Evolutionary conservation across 176 grass and related monocot genomes (phyloP).

Genomic region (Oryza australiensis): DNA sequence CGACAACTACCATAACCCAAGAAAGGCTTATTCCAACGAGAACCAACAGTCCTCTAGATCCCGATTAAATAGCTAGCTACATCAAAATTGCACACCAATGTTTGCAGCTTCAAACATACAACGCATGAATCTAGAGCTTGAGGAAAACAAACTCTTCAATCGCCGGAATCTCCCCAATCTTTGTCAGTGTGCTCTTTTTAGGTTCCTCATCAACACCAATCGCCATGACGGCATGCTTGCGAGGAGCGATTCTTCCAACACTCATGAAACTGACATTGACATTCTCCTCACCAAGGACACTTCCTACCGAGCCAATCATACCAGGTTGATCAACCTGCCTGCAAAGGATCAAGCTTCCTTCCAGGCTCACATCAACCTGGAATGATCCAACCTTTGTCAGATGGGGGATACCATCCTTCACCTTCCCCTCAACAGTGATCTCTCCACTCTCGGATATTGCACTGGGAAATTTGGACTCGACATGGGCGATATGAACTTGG

Average conservation of each 20-base stretch:
- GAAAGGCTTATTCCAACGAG: constrained; percentile 42
- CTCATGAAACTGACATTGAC: constrained; percentile 97
- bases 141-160: constrained; percentile 93
- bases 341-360: constrained; percentile 91
- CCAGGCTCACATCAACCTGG: constrained; percentile 76
- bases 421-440: constrained; percentile 64
- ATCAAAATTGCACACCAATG: constrained; percentile 52
- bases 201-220: constrained; percentile 83
- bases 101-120: constrained; percentile 28
- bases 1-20: neutral
- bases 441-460: constrained; percentile 56
- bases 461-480: constrained; percentile 77
- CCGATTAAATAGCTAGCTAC: constrained; percentile 43
- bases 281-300: constrained; percentile 71
- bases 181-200: constrained; percentile 53
- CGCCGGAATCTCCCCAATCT: constrained; percentile 74
- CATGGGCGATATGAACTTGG: constrained; percentile 73
- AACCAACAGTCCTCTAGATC: constrained; percentile 26
- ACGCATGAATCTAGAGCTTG: constrained; percentile 54
- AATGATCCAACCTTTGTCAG: constrained; percentile 80
- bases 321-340: constrained; percentile 83
- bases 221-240: constrained; percentile 77
- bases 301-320: constrained; percentile 77
- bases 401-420: constrained; percentile 78
- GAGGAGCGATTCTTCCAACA: constrained; percentile 65